Evolutionary conservation across 495 filamentous ascomycete genomes (phyloP), one percentile per base, ranked within the genome.

Genomic region (Staphylotrichum longicolle): DNA sequence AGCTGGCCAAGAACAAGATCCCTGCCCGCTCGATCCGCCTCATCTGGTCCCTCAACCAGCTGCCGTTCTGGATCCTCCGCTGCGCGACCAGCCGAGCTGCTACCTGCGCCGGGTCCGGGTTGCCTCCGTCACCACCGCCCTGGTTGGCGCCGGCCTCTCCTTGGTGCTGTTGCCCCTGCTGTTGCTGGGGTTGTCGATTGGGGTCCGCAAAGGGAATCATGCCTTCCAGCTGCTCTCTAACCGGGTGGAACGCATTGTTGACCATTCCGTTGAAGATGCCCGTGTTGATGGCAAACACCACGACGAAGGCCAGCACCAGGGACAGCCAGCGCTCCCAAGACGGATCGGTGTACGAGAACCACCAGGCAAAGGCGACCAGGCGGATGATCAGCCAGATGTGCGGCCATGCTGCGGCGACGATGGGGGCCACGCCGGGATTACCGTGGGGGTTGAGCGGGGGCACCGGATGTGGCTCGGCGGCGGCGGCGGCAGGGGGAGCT

Each of bases 1-100:
- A 76, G 74, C 89, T 94, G 6, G 91, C 91, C 41, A 96, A 72
- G 66, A 96, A 93, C 37, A 96, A 76, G 12, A 91, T 83, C n/a
- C 89, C 70, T 12, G 89, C 88, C 54, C 91, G 82, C 70, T 96
- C 92, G 11, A 83, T 71, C 12, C 85, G 77, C 63, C 89, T 77
- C 11, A 89, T 67, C 37, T 80, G 79, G 45, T 86, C 76, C 64
- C 79, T 69, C 10, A 86, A 48, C 83, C 86, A 84, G 30, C 71
- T 75, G 20, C 70, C 74, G 63, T 85, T 76, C 5, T 71, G 70
- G 33, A 77, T 68, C 34, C 80, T 71, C 53, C 75, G 79, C 63
- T 82, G 75, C 39, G 77, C 77, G 9, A 89, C 65, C 10, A 90
- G 61, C 34, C 84, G 72, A 5, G 78, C 78, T 1, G 85, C 86